phyloP scores from a whole-genome alignment of 78 protist species.

The Ministeria vibrans region DNA sequence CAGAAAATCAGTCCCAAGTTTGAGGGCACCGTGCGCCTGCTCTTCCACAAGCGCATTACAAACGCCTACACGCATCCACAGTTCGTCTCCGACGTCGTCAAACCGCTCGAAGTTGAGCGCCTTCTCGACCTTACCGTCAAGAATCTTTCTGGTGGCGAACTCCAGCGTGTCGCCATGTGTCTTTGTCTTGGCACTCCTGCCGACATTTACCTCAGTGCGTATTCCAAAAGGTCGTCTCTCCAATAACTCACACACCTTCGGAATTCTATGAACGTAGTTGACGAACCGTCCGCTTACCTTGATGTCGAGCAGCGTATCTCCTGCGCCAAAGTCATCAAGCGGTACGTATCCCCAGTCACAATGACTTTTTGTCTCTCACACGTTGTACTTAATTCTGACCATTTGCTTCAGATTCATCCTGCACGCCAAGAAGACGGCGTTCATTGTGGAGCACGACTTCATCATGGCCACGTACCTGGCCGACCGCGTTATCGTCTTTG shows the following conservation, averaged over 20 bases:
- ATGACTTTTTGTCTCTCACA: background rate
- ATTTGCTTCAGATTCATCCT: slow-evolving; percentile 69
- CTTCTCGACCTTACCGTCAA: slow-evolving; percentile 75
- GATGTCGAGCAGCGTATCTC: slow-evolving; percentile 98
- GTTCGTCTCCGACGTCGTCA: slow-evolving; percentile 92
- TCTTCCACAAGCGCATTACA: slow-evolving; percentile 82
- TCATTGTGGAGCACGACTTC: slow-evolving; percentile 99
- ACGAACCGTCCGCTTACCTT: slow-evolving; percentile 99
- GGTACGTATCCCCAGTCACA: slow-evolving; percentile 18
- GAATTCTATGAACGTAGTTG: no score
- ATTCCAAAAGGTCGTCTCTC: no score
- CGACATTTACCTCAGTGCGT: slow-evolving; percentile 95
- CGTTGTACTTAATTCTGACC: background rate
- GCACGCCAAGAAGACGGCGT: slow-evolving; percentile 96
- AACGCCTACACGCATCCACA: slow-evolving; percentile 81
- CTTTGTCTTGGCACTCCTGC: slow-evolving; percentile 96
- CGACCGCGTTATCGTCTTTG: slow-evolving; percentile 93
- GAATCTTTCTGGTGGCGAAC: slow-evolving; percentile 98
- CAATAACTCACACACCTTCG: no score
- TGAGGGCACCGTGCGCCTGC: slow-evolving; percentile 70
- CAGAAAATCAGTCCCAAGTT: slow-evolving; percentile 96
- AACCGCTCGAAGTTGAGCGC: slow-evolving; percentile 86
- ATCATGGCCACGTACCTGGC: slow-evolving; percentile 99
- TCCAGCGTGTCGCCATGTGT: slow-evolving; percentile 97
- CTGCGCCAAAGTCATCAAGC: slow-evolving; percentile 94